Conservation (phyloP, 169 alveolate species). For the Cryptosporidium sp. region DNA sequence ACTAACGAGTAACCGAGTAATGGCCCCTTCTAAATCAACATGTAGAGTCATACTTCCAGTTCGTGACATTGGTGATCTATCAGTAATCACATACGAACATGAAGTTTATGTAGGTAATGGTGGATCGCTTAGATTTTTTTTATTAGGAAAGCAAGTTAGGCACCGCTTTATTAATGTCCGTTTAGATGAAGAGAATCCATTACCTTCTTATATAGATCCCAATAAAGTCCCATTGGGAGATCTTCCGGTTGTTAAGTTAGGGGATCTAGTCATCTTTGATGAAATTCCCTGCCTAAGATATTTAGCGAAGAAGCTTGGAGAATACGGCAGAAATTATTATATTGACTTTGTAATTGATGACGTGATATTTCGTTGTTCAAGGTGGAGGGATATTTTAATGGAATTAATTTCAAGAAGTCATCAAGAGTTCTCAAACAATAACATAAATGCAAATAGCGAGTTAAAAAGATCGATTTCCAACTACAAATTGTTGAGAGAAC, state of each 20-base stretch:
- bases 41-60: conserved; percentile 57
- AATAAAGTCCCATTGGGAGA: conserved; percentile 64
- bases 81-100: conserved; percentile 61
- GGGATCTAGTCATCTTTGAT: conserved; percentile 54
- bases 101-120: conserved; percentile 61
- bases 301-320: conserved; percentile 69
- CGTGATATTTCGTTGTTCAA: conserved; percentile 46
- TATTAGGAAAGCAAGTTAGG: conserved; percentile 64
- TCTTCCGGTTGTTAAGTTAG: conserved; percentile 59
- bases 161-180: conserved; percentile 71
- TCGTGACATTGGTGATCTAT: conserved; percentile 66
- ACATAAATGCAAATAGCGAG: not conserved
- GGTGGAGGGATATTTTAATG: conserved; percentile 71
- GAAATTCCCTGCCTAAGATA: conserved; percentile 69
- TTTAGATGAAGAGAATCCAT: conserved; percentile 57
- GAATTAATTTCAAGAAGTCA: conserved; percentile 20
- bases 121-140: conserved; percentile 65
- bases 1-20: conserved; percentile 41
- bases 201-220: conserved; percentile 54
- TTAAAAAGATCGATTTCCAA: not conserved
- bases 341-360: conserved; percentile 67
- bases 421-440: not conserved
- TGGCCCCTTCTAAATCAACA: conserved; percentile 54
- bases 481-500: conserved; percentile 59
- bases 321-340: conserved; percentile 70